Conservation (phyloP, 371 early-diverging fungal species). For the Parasitella parasitica region DNA sequence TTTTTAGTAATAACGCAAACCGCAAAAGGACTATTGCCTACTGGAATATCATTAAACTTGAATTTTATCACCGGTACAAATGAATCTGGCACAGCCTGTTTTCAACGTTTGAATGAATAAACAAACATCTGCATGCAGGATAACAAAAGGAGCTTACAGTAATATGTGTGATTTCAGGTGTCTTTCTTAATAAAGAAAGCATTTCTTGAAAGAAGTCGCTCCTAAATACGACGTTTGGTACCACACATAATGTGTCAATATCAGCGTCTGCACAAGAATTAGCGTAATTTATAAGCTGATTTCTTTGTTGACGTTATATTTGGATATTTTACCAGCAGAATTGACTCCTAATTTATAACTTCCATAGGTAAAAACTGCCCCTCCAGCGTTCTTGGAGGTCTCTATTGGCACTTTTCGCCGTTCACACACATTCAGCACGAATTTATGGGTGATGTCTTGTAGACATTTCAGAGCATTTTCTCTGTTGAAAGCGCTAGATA, state of each 20-base stretch:
- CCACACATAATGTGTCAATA: slow-evolving; percentile 94
- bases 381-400: slow-evolving; percentile 45
- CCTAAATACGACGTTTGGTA: slow-evolving; percentile 75
- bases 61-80: slow-evolving; percentile 92
- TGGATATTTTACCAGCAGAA: slow-evolving; percentile 52
- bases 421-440: slow-evolving; percentile 48
- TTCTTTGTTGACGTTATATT: not conserved
- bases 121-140: not conserved
- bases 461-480: slow-evolving; percentile 34
- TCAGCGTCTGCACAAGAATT: slow-evolving; percentile 66
- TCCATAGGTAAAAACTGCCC: slow-evolving; percentile 91
- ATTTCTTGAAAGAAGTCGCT: slow-evolving; percentile 84
- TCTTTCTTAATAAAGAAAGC: slow-evolving; percentile 60
- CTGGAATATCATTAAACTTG: slow-evolving; percentile 65
- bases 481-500: not conserved
- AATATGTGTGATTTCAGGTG: slow-evolving; percentile 69
- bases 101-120: not conserved
- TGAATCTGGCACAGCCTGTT: slow-evolving; percentile 66
- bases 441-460: slow-evolving; percentile 62
- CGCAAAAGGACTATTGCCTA: slow-evolving; percentile 14
- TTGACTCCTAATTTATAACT: slow-evolving; percentile 94
- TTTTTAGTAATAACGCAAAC: not conserved
- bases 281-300: not conserved
- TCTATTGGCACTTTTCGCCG: slow-evolving; percentile 9
- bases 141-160: slow-evolving; percentile 33